A percentile compares a stretch with the other conserved stretches of the same genome.
phyloP scores from a whole-genome alignment of 148 eudicot species.

The Polygonum aviculare region DNA sequence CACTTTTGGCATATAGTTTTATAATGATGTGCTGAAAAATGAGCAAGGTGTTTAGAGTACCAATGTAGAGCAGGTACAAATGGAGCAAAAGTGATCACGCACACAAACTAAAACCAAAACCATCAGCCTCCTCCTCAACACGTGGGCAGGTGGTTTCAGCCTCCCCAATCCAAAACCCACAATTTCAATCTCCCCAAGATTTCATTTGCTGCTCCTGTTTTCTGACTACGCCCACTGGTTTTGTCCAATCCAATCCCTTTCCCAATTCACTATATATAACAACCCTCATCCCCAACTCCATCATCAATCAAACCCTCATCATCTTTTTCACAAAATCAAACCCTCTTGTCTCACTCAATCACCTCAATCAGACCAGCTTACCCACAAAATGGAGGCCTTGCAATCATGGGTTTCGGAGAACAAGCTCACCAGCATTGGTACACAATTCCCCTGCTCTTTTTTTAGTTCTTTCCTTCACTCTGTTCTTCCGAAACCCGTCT shows the following conservation, averaged over 20 bases:
- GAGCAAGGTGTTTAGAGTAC: neutral
- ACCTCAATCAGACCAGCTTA: neutral
- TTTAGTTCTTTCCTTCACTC: neutral
- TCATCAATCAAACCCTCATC: neutral
- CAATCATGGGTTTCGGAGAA: constrained; percentile 71
- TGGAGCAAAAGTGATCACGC: too few relatives aligned
- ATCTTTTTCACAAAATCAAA: too few relatives aligned
- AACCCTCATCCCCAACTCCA: neutral
- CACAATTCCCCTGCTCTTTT: too few relatives aligned
- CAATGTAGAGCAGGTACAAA: neutral
- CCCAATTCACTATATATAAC: neutral
- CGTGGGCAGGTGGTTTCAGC: neutral
- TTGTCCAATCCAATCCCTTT: neutral
- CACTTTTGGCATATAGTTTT: too few relatives aligned
- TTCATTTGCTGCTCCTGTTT: neutral
- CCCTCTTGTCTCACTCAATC: neutral
- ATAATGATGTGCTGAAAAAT: neutral
- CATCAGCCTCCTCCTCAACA: neutral
- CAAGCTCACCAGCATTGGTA: constrained; percentile 55
- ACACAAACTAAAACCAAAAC: neutral
- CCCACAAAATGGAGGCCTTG: constrained; percentile 41
- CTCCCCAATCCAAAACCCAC: neutral
- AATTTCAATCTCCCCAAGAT: neutral
- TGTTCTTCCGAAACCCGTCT: too few relatives aligned
- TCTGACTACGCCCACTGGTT: neutral